phyloP scores from a whole-genome alignment of 148 eudicot genomes.

The Fagopyrum tataricum region DNA sequence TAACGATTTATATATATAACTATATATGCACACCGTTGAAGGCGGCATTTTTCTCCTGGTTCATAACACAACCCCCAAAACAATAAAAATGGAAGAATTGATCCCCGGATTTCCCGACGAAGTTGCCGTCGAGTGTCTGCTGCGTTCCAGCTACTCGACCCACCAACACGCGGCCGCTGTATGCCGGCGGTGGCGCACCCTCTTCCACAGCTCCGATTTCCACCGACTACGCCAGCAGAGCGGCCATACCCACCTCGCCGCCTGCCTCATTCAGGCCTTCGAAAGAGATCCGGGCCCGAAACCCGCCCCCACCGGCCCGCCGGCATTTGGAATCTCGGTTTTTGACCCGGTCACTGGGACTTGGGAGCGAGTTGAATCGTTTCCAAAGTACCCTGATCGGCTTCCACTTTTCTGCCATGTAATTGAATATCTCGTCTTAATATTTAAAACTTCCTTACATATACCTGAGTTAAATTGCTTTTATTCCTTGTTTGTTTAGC shows the following conservation, averaged over 20 bases:
- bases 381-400: conserved; percentile 46
- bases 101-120: conserved; percentile 68
- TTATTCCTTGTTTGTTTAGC: too few relatives aligned
- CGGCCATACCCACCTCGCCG: conserved; percentile 36
- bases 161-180: conserved; percentile 41
- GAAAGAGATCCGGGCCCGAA: conserved; percentile 10
- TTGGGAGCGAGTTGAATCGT: conserved; percentile 57
- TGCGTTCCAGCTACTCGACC: conserved; percentile 38
- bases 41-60: background rate
- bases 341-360: conserved; percentile 31
- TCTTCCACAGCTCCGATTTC: conserved; percentile 35
- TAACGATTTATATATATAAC: background rate
- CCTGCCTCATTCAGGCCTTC: conserved; percentile 50
- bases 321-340: conserved; percentile 38
- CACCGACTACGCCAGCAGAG: conserved; percentile 35
- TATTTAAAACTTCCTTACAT: too few relatives aligned
- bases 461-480: too few relatives aligned
- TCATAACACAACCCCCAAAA: background rate
- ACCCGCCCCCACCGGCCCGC: conserved; percentile 17
- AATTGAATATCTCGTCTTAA: background rate
- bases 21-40: background rate
- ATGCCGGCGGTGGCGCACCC: conserved; percentile 43
- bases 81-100: conserved; percentile 20
- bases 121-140: conserved; percentile 50
- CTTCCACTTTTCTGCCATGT: conserved; percentile 68